phyloP scores from a whole-genome alignment of 495 filamentous ascomycete species.

The Jackrogersella minutella region DNA sequence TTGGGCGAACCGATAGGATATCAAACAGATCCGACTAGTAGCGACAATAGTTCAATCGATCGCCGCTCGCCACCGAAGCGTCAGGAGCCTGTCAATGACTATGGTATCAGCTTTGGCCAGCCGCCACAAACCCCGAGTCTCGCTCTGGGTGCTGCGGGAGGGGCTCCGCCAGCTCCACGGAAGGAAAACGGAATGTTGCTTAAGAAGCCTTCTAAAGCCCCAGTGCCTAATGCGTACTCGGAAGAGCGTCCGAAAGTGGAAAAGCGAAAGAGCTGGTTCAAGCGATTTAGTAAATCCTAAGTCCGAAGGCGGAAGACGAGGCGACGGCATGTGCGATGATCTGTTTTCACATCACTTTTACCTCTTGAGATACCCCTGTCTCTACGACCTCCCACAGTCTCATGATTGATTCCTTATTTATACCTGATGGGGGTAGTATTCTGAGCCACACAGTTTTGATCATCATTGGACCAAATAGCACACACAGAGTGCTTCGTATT shows the following conservation, averaged over 20 bases:
- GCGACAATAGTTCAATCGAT: conserved; percentile 89
- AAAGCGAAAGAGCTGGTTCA: conserved; percentile 90
- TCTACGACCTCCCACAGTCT: conserved; percentile 28
- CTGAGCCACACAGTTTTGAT: conserved; percentile 24
- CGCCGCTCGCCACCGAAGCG: conserved; percentile 67
- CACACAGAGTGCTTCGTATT: neutral
- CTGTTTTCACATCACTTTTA: conserved; percentile 23
- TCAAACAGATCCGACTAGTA: conserved; percentile 84
- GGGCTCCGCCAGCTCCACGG: conserved; percentile 47
- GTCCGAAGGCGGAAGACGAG: conserved; percentile 3
- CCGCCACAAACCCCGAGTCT: conserved; percentile 48
- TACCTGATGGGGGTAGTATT: conserved; percentile 9
- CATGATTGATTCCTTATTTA: conserved; percentile 18
- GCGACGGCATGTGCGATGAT: conserved; percentile 12
- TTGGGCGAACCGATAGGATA: conserved; percentile 77
- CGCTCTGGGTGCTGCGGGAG: conserved; percentile 40
- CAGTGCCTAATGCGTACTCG: conserved; percentile 33
- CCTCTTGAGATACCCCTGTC: conserved; percentile 33
- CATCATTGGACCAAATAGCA: conserved; percentile 12
- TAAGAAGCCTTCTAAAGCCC: conserved; percentile 45
- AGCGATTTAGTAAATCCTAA: conserved; percentile 77
- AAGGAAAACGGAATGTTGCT: conserved; percentile 48
- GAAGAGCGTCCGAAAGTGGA: conserved; percentile 57
- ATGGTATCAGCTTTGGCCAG: conserved; percentile 56
- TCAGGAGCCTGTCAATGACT: conserved; percentile 55